Percentiles rank a stretch among this genome's conserved stretches.
Conservation (phyloP, 371 early-diverging fungal species). For the Apophysomyces trapeziformis region DNA sequence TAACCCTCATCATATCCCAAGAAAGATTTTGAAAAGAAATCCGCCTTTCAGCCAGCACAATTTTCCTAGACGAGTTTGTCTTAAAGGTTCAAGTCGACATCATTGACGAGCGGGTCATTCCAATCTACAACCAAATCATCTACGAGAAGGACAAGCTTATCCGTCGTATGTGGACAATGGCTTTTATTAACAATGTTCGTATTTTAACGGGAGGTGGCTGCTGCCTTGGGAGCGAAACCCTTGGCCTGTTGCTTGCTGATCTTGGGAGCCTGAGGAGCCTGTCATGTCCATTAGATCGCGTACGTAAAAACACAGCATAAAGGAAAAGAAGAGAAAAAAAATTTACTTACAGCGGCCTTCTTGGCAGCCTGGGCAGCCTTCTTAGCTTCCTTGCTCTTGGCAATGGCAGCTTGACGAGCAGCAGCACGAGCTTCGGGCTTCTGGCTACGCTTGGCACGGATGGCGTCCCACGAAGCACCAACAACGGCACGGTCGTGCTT, state of each 20-base stretch:
- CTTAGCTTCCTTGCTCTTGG: conserved; percentile 89
- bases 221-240: conserved; percentile 77
- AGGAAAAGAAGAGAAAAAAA: too few species aligned
- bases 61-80: too few species aligned
- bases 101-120: too few species aligned
- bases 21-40: too few species aligned
- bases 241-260: conserved; percentile 80
- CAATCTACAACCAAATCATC: too few species aligned
- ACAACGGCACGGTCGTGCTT: conserved; percentile 97
- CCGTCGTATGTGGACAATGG: background rate
- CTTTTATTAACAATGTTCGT: conserved; percentile 43
- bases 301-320: background rate
- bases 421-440: conserved; percentile 95
- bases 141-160: background rate
- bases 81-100: too few species aligned
- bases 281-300: background rate
- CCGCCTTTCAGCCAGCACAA: too few species aligned
- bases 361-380: conserved; percentile 81
- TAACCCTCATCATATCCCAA: too few species aligned
- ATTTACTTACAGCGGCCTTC: conserved; percentile 51
- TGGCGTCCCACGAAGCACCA: conserved; percentile 93
- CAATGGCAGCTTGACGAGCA: conserved; percentile 86
- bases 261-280: conserved; percentile 37
- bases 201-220: conserved; percentile 72
- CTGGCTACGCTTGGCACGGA: conserved; percentile 95